Conservation (phyloP, 257 asterid genomes). For the Prunella vulgaris region DNA sequence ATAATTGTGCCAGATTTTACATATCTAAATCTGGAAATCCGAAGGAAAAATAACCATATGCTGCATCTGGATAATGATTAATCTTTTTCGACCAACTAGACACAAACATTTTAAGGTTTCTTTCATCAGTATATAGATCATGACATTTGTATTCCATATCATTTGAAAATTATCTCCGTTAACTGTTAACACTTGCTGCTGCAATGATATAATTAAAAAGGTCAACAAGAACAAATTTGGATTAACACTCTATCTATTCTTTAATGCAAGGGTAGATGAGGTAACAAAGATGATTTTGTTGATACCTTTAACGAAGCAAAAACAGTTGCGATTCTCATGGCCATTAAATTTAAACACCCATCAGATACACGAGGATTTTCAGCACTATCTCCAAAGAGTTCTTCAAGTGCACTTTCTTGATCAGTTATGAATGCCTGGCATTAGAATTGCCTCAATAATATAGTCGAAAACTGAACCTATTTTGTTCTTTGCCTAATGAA, state of each 20-base stretch:
- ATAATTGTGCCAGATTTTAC: slow-evolving; percentile 9
- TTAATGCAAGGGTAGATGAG: not conserved
- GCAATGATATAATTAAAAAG: not conserved
- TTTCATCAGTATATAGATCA: not conserved
- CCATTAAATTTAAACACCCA: slow-evolving; percentile 68
- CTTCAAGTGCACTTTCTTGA: slow-evolving; percentile 89
- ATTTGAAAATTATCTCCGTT: not conserved
- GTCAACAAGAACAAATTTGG: not conserved
- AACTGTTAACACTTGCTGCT: not conserved
- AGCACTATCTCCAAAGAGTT: slow-evolving; percentile 71
- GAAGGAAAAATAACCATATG: not conserved
- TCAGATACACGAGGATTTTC: slow-evolving; percentile 54
- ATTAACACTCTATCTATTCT: slow-evolving; percentile 1
- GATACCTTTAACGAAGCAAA: slow-evolving; percentile 96
- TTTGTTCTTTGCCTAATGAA: slow-evolving; percentile 13
- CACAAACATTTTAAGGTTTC: not conserved
- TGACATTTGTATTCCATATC: not conserved
- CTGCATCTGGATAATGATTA: not conserved
- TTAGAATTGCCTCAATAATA: slow-evolving; percentile 14
- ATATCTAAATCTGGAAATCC: not conserved
- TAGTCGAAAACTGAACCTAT: not conserved
- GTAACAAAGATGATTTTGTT: not conserved
- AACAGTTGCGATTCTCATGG: slow-evolving; percentile 77
- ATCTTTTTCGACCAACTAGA: slow-evolving; percentile 2
- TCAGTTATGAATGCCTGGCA: slow-evolving; percentile 85